Evolutionary conservation across 371 early-diverging fungal genomes (phyloP), one percentile per base, ranked within the genome.

Genomic region (Rhizopus delemar): DNA sequence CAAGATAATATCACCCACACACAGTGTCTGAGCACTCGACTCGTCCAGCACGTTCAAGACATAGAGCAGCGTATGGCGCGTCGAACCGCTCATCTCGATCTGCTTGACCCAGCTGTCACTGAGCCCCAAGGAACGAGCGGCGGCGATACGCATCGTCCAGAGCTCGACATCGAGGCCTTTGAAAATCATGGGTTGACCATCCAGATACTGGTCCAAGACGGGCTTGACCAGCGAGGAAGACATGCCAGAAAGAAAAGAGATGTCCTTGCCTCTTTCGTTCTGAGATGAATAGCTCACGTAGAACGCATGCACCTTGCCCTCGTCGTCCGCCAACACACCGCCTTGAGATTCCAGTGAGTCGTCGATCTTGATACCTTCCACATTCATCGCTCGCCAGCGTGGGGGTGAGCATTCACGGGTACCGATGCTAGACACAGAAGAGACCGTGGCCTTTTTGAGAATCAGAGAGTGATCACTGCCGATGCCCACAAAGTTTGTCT

Each of bases 1-100:
- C n/a, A 95, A 73, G n/a, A 97, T 78, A 31, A 96, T 71, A 66
- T 97, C 97, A 35, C 94, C 91, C 0, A 91, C 92, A 61, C 86
- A 75, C 55, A 97, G 69, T 3, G 86, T 77, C 41, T 74, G 67
- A 3, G 88, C 81, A 5, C 80, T 78, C 4, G 74, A 71, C 22
- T 76, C 63, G 32, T 84, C 78, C 52, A 86, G 62, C n/a, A 86
- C 76, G 32, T 87, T 83, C 29, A 90, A 69, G 8, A 90, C 83
- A 51, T 92, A 90, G 4, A 93, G 65, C 57, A 94, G 78, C 3
- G 84, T 82, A 38, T 78, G 74, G 90, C 83, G 73, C 16, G 85
- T 78, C 39, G 72, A 74, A 15, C 86, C 79, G 22, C 88, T 82
- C 65, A 69, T 66, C 90, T 90, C 43, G 90, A 83, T 29, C 60